Evolutionary conservation across 768 basidiomycete species (phyloP).

Genomic region (Podaxis sp.): DNA sequence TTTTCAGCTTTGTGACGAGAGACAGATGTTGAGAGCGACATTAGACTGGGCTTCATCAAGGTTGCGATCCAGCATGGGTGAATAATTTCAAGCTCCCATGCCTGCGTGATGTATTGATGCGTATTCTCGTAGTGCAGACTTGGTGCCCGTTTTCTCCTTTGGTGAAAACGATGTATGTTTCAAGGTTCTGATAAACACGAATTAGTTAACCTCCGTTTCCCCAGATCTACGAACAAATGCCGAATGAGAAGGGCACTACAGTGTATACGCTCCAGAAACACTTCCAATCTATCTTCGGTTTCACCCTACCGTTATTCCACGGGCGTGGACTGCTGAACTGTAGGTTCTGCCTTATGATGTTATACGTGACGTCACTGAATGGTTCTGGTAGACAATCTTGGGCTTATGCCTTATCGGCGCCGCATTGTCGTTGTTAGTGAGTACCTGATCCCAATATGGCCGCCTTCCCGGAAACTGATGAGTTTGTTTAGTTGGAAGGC

Average conservation of each 20-base stretch:
- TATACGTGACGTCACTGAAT: not conserved
- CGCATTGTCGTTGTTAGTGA: constrained; percentile 95
- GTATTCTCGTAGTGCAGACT: constrained; percentile 64
- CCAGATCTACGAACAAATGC: constrained; percentile 96
- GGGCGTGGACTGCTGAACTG: constrained; percentile 95
- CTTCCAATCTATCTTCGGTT: constrained; percentile 92
- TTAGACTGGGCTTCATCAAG: constrained; percentile 92
- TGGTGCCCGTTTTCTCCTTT: constrained; percentile 98
- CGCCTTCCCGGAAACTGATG: not conserved
- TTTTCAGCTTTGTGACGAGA: not conserved
- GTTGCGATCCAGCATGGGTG: constrained; percentile 88
- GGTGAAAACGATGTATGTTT: constrained; percentile 91
- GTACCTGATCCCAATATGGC: constrained; percentile 33
- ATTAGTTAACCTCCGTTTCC: not conserved
- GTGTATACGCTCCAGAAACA: constrained; percentile 84
- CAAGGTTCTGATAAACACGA: constrained; percentile 3
- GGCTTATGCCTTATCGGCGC: constrained; percentile 93
- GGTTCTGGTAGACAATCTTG: constrained; percentile 73
- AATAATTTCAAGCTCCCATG: constrained; percentile 21
- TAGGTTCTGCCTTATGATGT: constrained; percentile 33
- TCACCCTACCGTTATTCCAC: constrained; percentile 96
- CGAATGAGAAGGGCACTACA: constrained; percentile 90
- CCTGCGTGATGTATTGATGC: constrained; percentile 10
- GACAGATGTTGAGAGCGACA: not conserved
- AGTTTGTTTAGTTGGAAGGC: constrained; percentile 72